Conservation (phyloP, 371 early-diverging fungal species). For the Syncephalis fuscata region DNA sequence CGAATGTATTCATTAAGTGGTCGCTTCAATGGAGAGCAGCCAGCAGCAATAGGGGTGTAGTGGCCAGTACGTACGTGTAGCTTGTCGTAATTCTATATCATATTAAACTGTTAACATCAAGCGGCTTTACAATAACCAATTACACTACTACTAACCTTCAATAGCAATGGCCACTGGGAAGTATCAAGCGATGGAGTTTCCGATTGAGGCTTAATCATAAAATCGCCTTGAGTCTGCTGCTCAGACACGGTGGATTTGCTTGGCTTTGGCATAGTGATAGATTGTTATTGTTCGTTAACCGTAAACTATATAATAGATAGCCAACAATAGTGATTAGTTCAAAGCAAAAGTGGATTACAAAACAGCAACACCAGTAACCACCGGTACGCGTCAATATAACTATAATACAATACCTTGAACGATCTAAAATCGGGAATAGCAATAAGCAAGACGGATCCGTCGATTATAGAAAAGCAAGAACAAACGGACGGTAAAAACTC, state of each 20-base stretch:
- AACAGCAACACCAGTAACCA: too few species aligned
- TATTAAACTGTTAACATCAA: background rate
- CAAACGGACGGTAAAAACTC: too few species aligned
- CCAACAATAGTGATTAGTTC: too few species aligned
- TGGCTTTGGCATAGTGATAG: too few species aligned
- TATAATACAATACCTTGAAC: too few species aligned
- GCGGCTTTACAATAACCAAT: background rate
- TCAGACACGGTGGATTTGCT: background rate
- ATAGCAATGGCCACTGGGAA: slow-evolving; percentile 87
- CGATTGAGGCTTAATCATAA: slow-evolving; percentile 53
- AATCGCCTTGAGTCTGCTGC: slow-evolving; percentile 11
- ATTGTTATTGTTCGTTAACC: too few species aligned
- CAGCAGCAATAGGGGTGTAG: slow-evolving; percentile 95
- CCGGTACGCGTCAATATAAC: too few species aligned
- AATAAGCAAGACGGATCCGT: too few species aligned
- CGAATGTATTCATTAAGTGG: slow-evolving; percentile 81
- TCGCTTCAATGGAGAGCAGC: slow-evolving; percentile 93
- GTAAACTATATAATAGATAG: too few species aligned
- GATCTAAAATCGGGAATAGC: too few species aligned
- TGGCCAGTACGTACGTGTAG: slow-evolving; percentile 94
- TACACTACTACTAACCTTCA: slow-evolving; percentile 46
- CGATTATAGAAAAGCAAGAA: too few species aligned
- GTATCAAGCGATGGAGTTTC: slow-evolving; percentile 74
- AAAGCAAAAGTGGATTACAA: too few species aligned
- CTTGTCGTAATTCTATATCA: slow-evolving; percentile 84